Evolutionary conservation across 164 flowering plant genomes (phyloP).

Genomic region (Dillenia turbinata): DNA sequence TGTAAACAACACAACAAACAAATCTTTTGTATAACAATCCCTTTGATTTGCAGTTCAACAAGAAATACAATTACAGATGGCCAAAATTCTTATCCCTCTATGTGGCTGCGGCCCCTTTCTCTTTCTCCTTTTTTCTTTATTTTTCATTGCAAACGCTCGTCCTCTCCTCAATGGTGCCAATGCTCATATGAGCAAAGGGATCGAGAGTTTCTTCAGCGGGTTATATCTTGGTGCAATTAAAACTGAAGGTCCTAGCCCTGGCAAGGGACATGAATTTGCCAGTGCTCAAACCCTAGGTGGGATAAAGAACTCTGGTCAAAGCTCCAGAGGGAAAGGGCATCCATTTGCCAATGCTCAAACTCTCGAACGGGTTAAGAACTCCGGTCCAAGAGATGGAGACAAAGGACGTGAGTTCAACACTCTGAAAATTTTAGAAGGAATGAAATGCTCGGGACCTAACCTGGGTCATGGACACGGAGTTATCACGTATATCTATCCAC

Average conservation of each 20-base stretch:
- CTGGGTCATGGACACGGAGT: conserved; percentile 4
- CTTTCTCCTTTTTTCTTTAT: background rate
- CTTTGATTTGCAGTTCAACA: background rate
- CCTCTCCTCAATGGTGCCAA: conserved; percentile 3
- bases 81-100: background rate
- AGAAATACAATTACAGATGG: background rate
- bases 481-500: too few relatives aligned
- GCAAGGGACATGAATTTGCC: conserved; percentile 4
- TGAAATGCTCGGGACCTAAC: conserved; percentile 22
- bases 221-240: conserved; percentile 7
- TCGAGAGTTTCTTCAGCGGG: conserved; percentile 6
- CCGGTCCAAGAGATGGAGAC: conserved; percentile 25
- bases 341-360: background rate
- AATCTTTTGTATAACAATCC: too few relatives aligned
- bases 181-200: background rate
- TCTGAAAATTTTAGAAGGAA: background rate
- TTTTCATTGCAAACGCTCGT: conserved; percentile 16
- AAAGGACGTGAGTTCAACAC: conserved; percentile 11
- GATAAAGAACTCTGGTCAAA: conserved; percentile 3
- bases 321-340: background rate
- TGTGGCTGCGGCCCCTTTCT: background rate
- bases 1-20: too few relatives aligned
- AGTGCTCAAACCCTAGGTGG: background rate
- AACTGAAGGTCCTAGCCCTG: background rate
- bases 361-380: conserved; percentile 11